phyloP scores from a whole-genome alignment of 108 stramenopile species.

The Fragilaria crotonensis region DNA sequence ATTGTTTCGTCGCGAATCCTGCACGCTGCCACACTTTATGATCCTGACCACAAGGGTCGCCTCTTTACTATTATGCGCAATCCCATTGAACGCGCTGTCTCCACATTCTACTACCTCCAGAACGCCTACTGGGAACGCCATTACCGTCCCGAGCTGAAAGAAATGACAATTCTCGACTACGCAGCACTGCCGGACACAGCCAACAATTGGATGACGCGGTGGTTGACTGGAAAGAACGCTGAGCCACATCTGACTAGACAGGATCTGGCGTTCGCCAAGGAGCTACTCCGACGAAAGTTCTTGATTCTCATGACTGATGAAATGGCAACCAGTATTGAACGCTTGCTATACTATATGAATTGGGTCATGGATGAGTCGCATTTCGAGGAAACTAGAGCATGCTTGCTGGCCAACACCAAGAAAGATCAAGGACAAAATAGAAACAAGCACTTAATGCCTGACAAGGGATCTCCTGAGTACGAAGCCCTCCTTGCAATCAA shows the following conservation, averaged over 20 bases:
- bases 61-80: constrained; percentile 29
- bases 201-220: constrained; percentile 37
- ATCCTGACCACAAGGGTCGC: constrained; percentile 25
- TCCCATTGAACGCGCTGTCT: constrained; percentile 31
- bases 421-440: constrained; percentile 4
- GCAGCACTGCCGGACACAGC: constrained; percentile 5
- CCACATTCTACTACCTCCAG: constrained; percentile 33
- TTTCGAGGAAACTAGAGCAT: constrained; percentile 2
- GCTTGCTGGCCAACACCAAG: not conserved
- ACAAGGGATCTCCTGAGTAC: constrained; percentile 5
- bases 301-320: constrained; percentile 28
- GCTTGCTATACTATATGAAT: constrained; percentile 12
- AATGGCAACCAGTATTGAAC: constrained; percentile 14
- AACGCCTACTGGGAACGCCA: constrained; percentile 32
- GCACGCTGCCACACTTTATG: constrained; percentile 27
- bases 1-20: constrained; percentile 34
- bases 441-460: constrained; percentile 2
- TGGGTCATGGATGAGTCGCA: constrained; percentile 1
- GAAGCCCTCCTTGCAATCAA: constrained; percentile 26
- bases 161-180: constrained; percentile 9
- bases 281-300: constrained; percentile 26
- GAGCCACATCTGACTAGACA: constrained; percentile 17
- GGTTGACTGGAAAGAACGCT: constrained; percentile 23
- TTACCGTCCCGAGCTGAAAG: constrained; percentile 16
- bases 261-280: constrained; percentile 37